Percentiles rank a stretch among this genome's conserved stretches.
Evolutionary conservation across 768 basidiomycete species (phyloP).

Genomic region (Boletales sp.): DNA sequence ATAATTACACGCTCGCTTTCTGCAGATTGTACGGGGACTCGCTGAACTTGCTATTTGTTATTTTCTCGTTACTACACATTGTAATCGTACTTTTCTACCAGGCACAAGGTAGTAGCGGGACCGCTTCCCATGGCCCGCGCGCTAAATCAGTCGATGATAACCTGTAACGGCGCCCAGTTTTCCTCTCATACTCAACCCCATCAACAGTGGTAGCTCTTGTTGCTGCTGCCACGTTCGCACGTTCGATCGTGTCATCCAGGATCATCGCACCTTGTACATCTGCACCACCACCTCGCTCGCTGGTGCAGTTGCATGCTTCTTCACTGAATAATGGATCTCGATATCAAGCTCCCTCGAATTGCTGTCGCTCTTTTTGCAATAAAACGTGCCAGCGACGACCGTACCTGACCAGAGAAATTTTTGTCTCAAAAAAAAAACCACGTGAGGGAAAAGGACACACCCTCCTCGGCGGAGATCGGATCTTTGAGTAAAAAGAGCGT

Average conservation of each 20-base stretch:
- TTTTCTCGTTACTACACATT: no score
- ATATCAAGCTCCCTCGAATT: conserved; percentile 90
- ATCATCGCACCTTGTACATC: conserved; percentile 72
- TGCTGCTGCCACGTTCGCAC: no score
- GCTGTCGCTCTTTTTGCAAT: conserved; percentile 69
- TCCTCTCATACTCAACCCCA: no score
- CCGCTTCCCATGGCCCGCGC: no score
- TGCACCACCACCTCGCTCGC: conserved; percentile 57
- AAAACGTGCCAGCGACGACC: conserved; percentile 73
- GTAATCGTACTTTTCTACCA: no score
- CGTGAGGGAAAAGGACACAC: conserved; percentile 37
- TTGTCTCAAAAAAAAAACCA: neutral
- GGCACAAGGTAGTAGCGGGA: no score
- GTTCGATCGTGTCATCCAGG: neutral
- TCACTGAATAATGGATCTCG: conserved; percentile 76
- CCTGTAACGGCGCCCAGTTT: no score
- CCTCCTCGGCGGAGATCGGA: conserved; percentile 72
- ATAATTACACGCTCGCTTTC: neutral
- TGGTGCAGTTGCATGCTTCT: conserved; percentile 34
- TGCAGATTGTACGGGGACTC: no score
- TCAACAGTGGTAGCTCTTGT: no score
- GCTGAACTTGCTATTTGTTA: no score
- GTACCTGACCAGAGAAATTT: conserved; percentile 48
- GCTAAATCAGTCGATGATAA: no score
- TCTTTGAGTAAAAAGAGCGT: conserved; percentile 83